Evolutionary conservation across 306 rosid genomes (phyloP).

Genomic region (Acacia confusa): DNA sequence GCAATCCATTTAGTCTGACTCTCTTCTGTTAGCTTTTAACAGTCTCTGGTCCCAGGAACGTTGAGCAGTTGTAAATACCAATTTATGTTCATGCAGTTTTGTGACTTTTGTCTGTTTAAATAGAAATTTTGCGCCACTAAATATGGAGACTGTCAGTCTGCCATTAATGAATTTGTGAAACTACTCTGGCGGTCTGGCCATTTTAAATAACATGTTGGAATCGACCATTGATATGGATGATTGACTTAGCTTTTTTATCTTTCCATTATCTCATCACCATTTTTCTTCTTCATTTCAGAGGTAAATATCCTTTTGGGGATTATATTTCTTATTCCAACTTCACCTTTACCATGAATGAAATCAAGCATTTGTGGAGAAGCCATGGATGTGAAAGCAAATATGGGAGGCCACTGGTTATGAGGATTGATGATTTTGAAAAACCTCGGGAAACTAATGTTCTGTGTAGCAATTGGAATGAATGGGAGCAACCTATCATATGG

Average conservation of each 20-base stretch:
- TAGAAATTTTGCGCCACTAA: slow-evolving; percentile 8
- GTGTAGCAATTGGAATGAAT: slow-evolving; percentile 88
- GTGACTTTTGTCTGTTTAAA: background rate
- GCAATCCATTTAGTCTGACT: background rate
- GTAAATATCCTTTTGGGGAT: slow-evolving; percentile 83
- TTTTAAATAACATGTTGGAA: slow-evolving; percentile 5
- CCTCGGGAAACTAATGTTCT: slow-evolving; percentile 79
- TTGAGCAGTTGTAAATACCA: background rate
- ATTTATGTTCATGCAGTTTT: background rate
- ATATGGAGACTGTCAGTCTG: slow-evolving; percentile 5
- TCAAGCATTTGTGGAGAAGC: slow-evolving; percentile 92
- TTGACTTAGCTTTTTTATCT: background rate
- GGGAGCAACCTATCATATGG: slow-evolving; percentile 97
- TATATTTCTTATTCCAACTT: slow-evolving; percentile 76
- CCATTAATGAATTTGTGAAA: slow-evolving; percentile 2
- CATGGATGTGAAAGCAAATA: slow-evolving; percentile 70
- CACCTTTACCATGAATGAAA: slow-evolving; percentile 86
- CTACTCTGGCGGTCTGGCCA: slow-evolving; percentile 6
- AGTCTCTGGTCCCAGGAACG: slow-evolving; percentile 3
- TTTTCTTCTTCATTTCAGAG: slow-evolving; percentile 55
- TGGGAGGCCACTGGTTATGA: slow-evolving; percentile 69
- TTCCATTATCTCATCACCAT: slow-evolving; percentile 31
- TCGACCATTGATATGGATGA: background rate
- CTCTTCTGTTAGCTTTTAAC: slow-evolving; percentile 12
- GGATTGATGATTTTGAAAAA: slow-evolving; percentile 93